phyloP scores from a whole-genome alignment of 768 basidiomycete genomes.

The Boletus barrowsii region DNA sequence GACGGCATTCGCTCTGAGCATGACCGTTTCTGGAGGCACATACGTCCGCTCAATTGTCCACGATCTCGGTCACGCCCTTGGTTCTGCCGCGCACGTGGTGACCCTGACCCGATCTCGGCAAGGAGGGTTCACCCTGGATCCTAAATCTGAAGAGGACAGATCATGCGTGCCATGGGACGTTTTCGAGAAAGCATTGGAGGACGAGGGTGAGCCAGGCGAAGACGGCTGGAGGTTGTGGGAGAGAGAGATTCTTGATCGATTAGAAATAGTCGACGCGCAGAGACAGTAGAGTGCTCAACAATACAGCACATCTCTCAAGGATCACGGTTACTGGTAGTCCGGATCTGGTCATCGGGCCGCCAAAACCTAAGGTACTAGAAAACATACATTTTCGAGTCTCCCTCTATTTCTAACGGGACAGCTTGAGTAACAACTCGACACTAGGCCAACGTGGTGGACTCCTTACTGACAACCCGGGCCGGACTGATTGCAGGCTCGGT shows the following conservation, averaged over 20 bases:
- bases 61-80: constrained; percentile 81
- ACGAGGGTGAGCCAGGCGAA: constrained; percentile 53
- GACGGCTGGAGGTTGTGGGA: constrained; percentile 84
- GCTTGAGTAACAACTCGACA: too few species aligned
- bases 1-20: constrained; percentile 79
- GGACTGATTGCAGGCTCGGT: constrained; percentile 1
- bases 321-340: too few species aligned
- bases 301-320: background rate
- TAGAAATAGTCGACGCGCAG: constrained; percentile 51
- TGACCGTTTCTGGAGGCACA: constrained; percentile 95
- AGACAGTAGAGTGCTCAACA: constrained; percentile 9
- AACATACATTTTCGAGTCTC: too few species aligned
- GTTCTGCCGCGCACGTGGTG: constrained; percentile 91
- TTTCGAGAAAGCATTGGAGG: constrained; percentile 57
- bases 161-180: constrained; percentile 73
- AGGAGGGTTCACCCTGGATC: constrained; percentile 66
- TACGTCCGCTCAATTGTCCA: constrained; percentile 96
- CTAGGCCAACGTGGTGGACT: too few species aligned
- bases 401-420: too few species aligned
- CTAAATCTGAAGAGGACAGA: constrained; percentile 49
- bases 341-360: too few species aligned
- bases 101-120: constrained; percentile 87
- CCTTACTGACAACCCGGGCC: constrained; percentile 2
- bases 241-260: constrained; percentile 62
- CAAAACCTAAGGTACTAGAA: too few species aligned